These are phyloP conservation scores for Lathyrus aphaca DNA, from an alignment of 306 rosid genomes.

Conservation along the genomic window DNA sequence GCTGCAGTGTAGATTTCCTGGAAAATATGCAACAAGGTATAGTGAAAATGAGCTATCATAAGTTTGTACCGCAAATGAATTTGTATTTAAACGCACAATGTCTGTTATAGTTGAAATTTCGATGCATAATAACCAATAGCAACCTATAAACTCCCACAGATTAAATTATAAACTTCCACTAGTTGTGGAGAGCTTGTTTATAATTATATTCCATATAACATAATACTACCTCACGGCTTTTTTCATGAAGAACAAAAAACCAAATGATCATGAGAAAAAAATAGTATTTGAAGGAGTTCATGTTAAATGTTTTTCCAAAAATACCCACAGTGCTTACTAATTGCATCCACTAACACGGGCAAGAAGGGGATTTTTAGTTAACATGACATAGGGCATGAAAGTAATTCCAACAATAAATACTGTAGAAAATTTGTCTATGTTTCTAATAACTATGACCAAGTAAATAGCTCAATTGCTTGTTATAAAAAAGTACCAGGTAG, in stretches of 20 bases:
- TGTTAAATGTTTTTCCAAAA: slow-evolving; percentile 1
- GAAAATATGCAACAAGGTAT: slow-evolving; percentile 29
- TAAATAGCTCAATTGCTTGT: neutral
- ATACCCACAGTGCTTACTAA: neutral
- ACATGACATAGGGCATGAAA: neutral
- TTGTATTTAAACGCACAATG: slow-evolving; percentile 17
- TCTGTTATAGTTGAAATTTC: slow-evolving; percentile 21
- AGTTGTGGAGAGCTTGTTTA: slow-evolving; percentile 23
- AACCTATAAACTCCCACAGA: slow-evolving; percentile 1
- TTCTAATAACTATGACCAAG: neutral
- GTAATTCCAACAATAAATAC: neutral
- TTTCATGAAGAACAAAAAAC: neutral
- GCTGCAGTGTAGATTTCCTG: slow-evolving; percentile 29
- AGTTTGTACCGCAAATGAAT: slow-evolving; percentile 20
- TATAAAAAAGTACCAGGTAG: neutral
- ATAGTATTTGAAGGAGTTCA: neutral
- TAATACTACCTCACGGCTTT: neutral
- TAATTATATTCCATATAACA: slow-evolving; percentile 15
- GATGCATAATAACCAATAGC: slow-evolving; percentile 29
- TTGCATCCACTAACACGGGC: neutral
- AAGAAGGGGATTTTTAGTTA: neutral
- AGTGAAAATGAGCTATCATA: slow-evolving; percentile 20
- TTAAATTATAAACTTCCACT: slow-evolving; percentile 20
- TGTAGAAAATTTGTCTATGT: neutral
- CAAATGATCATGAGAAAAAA: neutral